phyloP scores from a whole-genome alignment of 306 rosid species.

The Ochetophila trinervis region DNA sequence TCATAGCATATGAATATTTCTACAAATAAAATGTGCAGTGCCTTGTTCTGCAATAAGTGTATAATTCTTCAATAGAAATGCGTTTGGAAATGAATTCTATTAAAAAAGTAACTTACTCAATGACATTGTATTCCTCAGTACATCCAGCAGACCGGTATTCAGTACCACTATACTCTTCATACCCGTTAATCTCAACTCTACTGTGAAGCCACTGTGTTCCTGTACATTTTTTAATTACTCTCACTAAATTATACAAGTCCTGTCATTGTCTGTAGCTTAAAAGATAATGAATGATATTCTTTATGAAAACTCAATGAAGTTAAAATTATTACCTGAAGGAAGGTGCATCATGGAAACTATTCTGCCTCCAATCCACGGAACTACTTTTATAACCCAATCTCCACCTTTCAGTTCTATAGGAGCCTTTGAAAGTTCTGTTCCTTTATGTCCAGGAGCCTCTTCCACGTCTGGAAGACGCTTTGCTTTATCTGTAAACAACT shows the following conservation, averaged over 20 bases:
- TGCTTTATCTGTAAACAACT: conserved; percentile 50
- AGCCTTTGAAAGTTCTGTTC: conserved; percentile 52
- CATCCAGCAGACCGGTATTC: conserved; percentile 96
- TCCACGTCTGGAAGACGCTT: conserved; percentile 64
- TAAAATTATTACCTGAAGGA: conserved; percentile 62
- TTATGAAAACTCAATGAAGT: neutral
- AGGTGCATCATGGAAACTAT: conserved; percentile 79
- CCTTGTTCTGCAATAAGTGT: neutral
- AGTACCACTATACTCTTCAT: conserved; percentile 83
- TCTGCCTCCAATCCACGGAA: conserved; percentile 98
- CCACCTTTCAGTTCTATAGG: conserved; percentile 76
- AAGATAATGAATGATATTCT: too few species aligned
- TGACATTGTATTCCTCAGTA: conserved; percentile 73
- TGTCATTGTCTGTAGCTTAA: too few species aligned
- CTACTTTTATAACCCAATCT: conserved; percentile 64
- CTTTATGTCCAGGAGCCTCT: conserved; percentile 58
- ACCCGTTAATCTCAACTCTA: conserved; percentile 74
- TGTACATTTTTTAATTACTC: conserved; percentile 29
- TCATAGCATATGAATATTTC: too few species aligned
- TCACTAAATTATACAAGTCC: neutral
- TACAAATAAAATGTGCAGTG: too few species aligned
- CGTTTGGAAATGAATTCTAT: neutral
- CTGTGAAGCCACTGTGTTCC: conserved; percentile 92
- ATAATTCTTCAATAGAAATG: neutral
- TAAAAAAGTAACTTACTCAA: conserved; percentile 48